A percentile compares a stretch with the other conserved stretches of the same genome.
These are phyloP conservation scores for Phaeosphaeriaceae sp. DNA, from an alignment of 2,329 filamentous ascomycete species.

Conservation along the genomic window DNA sequence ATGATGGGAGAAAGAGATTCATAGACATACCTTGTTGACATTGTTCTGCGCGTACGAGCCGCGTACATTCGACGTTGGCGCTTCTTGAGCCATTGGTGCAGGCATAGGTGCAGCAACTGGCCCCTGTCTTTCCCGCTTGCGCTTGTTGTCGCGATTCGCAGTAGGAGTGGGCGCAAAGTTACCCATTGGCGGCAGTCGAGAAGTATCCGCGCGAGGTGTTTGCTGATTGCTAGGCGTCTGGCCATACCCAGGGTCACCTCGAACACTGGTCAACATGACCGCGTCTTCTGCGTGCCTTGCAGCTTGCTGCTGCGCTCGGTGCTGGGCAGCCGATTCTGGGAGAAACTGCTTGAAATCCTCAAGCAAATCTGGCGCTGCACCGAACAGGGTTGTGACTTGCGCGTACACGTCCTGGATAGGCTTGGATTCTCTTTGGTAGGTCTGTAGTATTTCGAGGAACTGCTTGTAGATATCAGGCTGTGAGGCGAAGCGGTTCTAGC, in stretches of 20 bases:
- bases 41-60: constrained; percentile 37
- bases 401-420: constrained; percentile 98
- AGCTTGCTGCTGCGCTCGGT: constrained; percentile 60
- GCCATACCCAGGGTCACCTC: constrained; percentile 59
- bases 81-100: constrained; percentile 40
- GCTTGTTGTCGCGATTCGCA: constrained; percentile 84
- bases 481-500: constrained; percentile 91
- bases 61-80: constrained; percentile 41
- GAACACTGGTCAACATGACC: constrained; percentile 69
- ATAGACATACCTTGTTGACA: constrained; percentile 30
- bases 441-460: constrained; percentile 96
- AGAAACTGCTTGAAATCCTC: constrained; percentile 99
- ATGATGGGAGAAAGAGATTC: constrained; percentile 21
- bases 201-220: constrained; percentile 55
- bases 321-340: constrained; percentile 80
- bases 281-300: constrained; percentile 73
- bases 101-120: constrained; percentile 49
- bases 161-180: constrained; percentile 89
- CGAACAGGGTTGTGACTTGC: constrained; percentile 93
- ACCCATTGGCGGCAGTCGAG: constrained; percentile 82
- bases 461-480: constrained; percentile 99
- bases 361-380: constrained; percentile 88
- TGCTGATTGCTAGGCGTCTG: constrained; percentile 55
- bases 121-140: constrained; percentile 74
- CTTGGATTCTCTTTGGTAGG: constrained; percentile 96